Conservation (phyloP, 805 yeast species). For the Hanseniaspora meyeri region DNA sequence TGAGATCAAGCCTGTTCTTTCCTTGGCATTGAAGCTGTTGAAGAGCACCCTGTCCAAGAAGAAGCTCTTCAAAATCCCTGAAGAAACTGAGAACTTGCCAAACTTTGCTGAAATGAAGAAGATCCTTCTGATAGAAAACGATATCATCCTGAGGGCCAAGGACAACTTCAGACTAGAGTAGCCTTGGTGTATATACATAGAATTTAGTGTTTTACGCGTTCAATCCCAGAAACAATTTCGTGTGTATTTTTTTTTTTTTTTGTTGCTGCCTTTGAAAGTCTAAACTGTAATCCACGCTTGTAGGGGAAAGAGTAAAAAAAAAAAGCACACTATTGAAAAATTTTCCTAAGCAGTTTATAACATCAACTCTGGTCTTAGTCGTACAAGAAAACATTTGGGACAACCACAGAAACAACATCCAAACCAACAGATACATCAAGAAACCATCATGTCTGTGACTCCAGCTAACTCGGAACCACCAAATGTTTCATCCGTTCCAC, state of each 20-base stretch:
- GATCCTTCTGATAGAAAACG: conserved; percentile 9
- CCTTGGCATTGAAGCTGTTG: conserved; percentile 2
- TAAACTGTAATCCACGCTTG: neutral
- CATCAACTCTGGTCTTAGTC: too few species aligned
- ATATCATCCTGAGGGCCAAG: conserved; percentile 4
- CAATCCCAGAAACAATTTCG: neutral
- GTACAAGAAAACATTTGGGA: too few species aligned
- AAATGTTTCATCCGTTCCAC: neutral
- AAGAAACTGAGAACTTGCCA: neutral
- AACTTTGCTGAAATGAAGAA: conserved; percentile 1
- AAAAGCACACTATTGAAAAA: neutral
- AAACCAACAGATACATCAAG: neutral
- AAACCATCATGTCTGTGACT: neutral
- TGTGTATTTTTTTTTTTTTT: too few species aligned
- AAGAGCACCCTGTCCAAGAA: conserved; percentile 2
- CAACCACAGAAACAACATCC: neutral
- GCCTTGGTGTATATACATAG: too few species aligned
- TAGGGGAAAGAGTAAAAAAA: neutral
- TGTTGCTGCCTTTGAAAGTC: too few species aligned
- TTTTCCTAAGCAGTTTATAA: too few species aligned
- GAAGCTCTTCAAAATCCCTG: conserved; percentile 7
- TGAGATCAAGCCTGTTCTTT: conserved; percentile 7
- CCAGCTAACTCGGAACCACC: neutral
- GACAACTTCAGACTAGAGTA: conserved; percentile 3
- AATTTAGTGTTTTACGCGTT: too few species aligned